These are phyloP conservation scores for Cladosporium oxysporum DNA, from an alignment of 2,329 filamentous ascomycete species.

Conservation along the genomic window DNA sequence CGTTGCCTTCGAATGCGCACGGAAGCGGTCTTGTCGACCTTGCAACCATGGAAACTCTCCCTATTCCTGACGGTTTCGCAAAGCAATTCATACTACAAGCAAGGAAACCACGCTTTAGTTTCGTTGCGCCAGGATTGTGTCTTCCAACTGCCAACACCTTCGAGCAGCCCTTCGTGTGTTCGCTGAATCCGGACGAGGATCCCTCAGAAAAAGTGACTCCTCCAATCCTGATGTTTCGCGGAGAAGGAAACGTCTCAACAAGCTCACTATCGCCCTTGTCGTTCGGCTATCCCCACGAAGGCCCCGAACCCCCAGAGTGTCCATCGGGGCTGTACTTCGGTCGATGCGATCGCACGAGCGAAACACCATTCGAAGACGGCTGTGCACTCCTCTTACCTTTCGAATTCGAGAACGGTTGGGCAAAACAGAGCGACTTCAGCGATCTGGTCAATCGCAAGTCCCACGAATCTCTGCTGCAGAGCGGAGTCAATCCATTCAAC, in stretches of 20 bases:
- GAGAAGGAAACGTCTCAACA: constrained; percentile 8
- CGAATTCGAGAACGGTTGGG: constrained; percentile 12
- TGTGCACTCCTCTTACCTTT: constrained; percentile 12
- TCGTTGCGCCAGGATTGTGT: constrained; percentile 21
- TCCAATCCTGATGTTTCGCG: constrained; percentile 27
- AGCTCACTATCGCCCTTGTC: background rate
- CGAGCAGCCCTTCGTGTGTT: constrained; percentile 1
- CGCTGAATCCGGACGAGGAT: background rate
- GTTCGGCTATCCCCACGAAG: constrained; percentile 8
- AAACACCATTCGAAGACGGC: constrained; percentile 11
- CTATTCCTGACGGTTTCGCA: constrained; percentile 21
- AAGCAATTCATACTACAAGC: constrained; percentile 21
- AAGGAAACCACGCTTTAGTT: constrained; percentile 18
- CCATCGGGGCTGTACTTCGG: constrained; percentile 9
- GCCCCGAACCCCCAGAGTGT: background rate
- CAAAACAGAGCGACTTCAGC: constrained; percentile 20
- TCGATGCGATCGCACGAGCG: constrained; percentile 6
- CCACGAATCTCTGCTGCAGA: constrained; percentile 21
- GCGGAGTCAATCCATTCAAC: constrained; percentile 23
- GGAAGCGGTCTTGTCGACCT: constrained; percentile 12
- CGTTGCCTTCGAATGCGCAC: background rate
- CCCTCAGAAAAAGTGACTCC: background rate
- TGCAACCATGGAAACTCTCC: constrained; percentile 3
- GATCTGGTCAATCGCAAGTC: background rate
- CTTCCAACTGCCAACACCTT: constrained; percentile 11